These are phyloP conservation scores for Silene uniflora DNA, from an alignment of 148 eudicot genomes.

Conservation along the genomic window DNA sequence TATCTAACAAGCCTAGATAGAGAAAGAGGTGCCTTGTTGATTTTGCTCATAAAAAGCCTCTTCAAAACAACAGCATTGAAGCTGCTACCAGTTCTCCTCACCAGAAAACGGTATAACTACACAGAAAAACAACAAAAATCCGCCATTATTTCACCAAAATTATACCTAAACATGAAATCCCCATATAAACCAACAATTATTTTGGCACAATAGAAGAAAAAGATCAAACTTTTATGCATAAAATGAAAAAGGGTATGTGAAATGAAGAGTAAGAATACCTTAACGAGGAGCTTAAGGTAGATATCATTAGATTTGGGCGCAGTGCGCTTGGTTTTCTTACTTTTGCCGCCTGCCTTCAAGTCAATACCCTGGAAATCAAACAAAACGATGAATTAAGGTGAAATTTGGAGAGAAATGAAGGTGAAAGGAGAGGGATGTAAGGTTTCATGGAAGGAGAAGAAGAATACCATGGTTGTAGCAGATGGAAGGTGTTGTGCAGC, in stretches of 20 bases:
- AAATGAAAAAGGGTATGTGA: not conserved
- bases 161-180: no score
- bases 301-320: conserved; percentile 40
- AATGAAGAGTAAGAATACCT: conserved; percentile 10
- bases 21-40: conserved; percentile 75
- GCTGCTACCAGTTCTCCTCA: conserved; percentile 84
- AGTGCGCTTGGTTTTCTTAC: conserved; percentile 40
- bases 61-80: conserved; percentile 83
- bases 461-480: conserved; percentile 26
- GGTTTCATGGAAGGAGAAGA: not conserved
- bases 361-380: conserved; percentile 31
- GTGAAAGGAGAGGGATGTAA: not conserved
- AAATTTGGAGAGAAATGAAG: not conserved
- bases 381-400: not conserved
- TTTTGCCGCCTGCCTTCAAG: conserved; percentile 38
- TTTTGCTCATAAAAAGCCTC: conserved; percentile 90
- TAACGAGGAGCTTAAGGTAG: conserved; percentile 35
- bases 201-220: not conserved
- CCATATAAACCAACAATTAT: no score
- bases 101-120: conserved; percentile 76
- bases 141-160: not conserved
- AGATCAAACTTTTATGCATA: conserved; percentile 5
- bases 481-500: conserved; percentile 1
- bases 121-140: not conserved
- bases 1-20: conserved; percentile 62